Conservation (phyloP, 2,329 filamentous ascomycete genomes). For the Ceratocystis harringtonii region DNA sequence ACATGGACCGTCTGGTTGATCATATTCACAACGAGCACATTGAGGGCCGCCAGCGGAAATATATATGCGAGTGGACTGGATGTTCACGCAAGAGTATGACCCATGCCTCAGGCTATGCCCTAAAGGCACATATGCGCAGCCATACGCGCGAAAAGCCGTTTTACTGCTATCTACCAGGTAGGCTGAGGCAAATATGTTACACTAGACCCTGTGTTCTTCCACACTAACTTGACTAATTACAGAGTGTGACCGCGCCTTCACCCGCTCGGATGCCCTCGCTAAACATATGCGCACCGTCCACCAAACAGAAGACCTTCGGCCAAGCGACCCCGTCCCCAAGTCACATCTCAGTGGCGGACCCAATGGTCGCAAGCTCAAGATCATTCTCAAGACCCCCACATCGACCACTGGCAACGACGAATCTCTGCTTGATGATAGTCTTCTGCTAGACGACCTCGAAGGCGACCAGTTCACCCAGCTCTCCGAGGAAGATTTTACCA, state of each 20-base stretch:
- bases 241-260: conserved; percentile 98
- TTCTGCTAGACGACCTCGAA: conserved; percentile 31
- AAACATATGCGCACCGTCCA: conserved; percentile 99
- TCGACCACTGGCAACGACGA: conserved; percentile 43
- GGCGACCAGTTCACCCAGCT: conserved; percentile 43
- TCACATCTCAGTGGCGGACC: conserved; percentile 20
- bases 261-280: conserved; percentile 81
- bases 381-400: conserved; percentile 47
- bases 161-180: conserved; percentile 88
- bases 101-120: conserved; percentile 86
- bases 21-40: conserved; percentile 91
- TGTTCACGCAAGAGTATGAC: conserved; percentile 77
- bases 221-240: neutral
- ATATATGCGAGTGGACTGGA: conserved; percentile 94
- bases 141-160: conserved; percentile 98
- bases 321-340: conserved; percentile 53
- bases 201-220: neutral
- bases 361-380: conserved; percentile 42
- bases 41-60: conserved; percentile 83
- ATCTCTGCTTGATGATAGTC: conserved; percentile 35
- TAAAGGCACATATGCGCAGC: conserved; percentile 94
- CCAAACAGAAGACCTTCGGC: conserved; percentile 77
- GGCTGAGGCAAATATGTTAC: conserved; percentile 19
- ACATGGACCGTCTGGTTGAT: conserved; percentile 69
- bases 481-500: conserved; percentile 45